A percentile compares a stretch with the other conserved stretches of the same genome.
These are phyloP conservation scores for Rhizophagus clarus DNA, from an alignment of 192 early-diverging fungal species.

Conservation along the genomic window DNA sequence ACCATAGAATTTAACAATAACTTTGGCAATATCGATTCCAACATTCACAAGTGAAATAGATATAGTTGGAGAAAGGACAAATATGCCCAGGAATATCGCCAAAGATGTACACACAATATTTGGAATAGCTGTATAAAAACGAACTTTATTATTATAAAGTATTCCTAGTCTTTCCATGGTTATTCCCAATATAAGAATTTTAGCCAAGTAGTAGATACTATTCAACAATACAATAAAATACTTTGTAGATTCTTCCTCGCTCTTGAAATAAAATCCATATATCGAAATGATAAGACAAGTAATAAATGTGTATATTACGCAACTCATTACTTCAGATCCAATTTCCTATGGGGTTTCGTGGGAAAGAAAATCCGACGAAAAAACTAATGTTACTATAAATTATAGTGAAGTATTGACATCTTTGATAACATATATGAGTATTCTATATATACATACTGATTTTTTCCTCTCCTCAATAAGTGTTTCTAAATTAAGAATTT, in stretches of 20 bases:
- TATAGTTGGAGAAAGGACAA: conserved; percentile 7
- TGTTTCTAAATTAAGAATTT: conserved; percentile 1
- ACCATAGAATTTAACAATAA: conserved; percentile 10
- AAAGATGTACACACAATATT: conserved; percentile 7
- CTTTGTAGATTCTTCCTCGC: neutral
- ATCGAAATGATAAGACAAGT: conserved; percentile 7
- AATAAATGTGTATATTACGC: conserved; percentile 8
- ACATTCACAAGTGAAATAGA: conserved; percentile 14
- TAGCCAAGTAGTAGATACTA: conserved; percentile 3
- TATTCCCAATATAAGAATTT: conserved; percentile 5
- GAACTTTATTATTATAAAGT: conserved; percentile 17
- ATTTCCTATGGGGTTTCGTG: conserved; percentile 21
- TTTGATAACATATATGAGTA: conserved; percentile 11
- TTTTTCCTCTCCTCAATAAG: conserved; percentile 3
- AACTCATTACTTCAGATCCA: conserved; percentile 3
- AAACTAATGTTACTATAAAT: conserved; percentile 11
- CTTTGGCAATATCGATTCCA: conserved; percentile 5
- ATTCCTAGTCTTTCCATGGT: neutral
- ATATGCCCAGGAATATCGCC: conserved; percentile 3
- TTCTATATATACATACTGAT: conserved; percentile 10
- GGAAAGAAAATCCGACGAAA: neutral
- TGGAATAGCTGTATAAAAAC: neutral
- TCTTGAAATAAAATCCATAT: conserved; percentile 11
- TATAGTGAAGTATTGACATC: conserved; percentile 11
- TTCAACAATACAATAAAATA: conserved; percentile 18